Conservation (phyloP, 768 basidiomycete genomes). For the Hericium alpestre region DNA sequence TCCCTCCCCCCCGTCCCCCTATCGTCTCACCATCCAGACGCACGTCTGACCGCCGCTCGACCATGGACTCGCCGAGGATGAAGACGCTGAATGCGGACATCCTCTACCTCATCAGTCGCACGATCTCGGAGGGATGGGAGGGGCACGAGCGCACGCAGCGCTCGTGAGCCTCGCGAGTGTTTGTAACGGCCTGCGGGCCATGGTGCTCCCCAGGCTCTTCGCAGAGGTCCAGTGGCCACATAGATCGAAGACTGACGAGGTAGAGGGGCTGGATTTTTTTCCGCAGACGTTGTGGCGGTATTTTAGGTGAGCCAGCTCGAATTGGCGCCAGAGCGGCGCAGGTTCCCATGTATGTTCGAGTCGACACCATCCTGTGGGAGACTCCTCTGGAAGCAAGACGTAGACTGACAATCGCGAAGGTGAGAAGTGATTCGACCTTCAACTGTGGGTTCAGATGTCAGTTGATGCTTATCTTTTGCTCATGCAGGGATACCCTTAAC, state of each 20-base stretch:
- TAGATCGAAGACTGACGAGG: slow-evolving; percentile 17
- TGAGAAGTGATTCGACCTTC: too few relatives aligned
- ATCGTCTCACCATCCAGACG: not conserved
- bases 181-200: not conserved
- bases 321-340: not conserved
- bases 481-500: too few relatives aligned
- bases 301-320: slow-evolving; percentile 16
- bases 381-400: too few relatives aligned
- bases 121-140: not conserved
- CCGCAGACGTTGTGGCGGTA: slow-evolving; percentile 20
- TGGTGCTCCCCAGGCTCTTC: slow-evolving; percentile 14
- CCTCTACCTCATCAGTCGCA: not conserved
- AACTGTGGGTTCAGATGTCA: too few relatives aligned
- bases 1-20: not conserved
- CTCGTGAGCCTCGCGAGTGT: not conserved
- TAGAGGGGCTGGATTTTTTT: slow-evolving; percentile 19
- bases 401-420: too few relatives aligned
- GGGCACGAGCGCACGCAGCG: not conserved
- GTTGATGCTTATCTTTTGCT: too few relatives aligned
- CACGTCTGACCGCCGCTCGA: too few relatives aligned
- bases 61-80: too few relatives aligned
- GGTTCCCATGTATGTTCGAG: not conserved
- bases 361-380: too few relatives aligned
- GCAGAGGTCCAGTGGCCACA: slow-evolving; percentile 25
- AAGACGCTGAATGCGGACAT: not conserved